Evolutionary conservation across 1,284 basidiomycete genomes (phyloP).

Genomic region (Cystobasidium slooffiae): DNA sequence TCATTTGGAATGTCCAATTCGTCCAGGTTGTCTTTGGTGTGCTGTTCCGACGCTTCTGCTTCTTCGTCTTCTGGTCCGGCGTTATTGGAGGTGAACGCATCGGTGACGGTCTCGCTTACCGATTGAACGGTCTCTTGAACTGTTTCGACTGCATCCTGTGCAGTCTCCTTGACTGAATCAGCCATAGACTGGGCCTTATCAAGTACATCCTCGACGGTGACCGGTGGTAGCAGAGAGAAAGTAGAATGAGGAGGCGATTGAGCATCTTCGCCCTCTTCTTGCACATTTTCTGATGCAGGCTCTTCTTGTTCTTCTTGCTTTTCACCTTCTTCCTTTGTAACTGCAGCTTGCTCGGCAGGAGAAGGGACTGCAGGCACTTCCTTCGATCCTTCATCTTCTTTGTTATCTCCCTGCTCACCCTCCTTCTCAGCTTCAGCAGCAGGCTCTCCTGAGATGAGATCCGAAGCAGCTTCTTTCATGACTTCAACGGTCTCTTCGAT

Average conservation of each 20-base stretch:
- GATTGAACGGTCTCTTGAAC: constrained; percentile 3
- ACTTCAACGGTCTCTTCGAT: constrained; percentile 6
- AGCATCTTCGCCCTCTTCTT: neutral
- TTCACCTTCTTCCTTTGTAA: neutral
- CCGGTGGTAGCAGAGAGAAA: constrained; percentile 39
- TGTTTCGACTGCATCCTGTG: constrained; percentile 13
- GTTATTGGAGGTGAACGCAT: neutral
- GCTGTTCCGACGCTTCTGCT: neutral
- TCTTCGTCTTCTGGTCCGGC: neutral
- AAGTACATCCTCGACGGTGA: constrained; percentile 39
- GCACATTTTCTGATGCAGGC: neutral
- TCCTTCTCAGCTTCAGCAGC: neutral
- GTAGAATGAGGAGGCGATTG: constrained; percentile 42
- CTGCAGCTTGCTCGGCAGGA: neutral
- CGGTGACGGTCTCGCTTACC: constrained; percentile 8
- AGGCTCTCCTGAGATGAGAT: neutral
- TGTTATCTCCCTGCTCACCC: neutral
- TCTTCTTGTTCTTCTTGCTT: neutral
- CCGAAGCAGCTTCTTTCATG: constrained; percentile 3
- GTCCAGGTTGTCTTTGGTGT: constrained; percentile 22
- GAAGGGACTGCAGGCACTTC: neutral
- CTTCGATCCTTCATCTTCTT: neutral
- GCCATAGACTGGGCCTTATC: constrained; percentile 33
- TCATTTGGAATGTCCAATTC: constrained; percentile 17
- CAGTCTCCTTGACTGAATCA: constrained; percentile 20